Evolutionary conservation across 176 grass and related monocot genomes (phyloP).

Genomic region (Triticum urartu): DNA sequence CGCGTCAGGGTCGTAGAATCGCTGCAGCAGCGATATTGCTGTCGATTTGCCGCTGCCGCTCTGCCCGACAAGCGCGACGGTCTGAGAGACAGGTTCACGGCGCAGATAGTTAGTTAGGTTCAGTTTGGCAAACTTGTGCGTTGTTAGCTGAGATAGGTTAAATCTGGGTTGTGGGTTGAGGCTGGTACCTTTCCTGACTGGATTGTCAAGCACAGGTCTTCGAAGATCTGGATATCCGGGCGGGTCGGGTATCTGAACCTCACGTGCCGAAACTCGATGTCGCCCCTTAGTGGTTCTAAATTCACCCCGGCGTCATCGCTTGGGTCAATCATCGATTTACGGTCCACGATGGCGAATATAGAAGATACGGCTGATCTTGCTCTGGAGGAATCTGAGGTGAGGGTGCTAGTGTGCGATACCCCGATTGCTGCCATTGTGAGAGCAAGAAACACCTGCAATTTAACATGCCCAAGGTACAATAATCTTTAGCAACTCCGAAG

Average conservation of each 20-base stretch:
- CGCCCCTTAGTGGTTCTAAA: slow-evolving; percentile 60
- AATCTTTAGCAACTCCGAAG: not conserved
- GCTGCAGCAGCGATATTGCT: slow-evolving; percentile 82
- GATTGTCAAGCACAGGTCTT: slow-evolving; percentile 84
- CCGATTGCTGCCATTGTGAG: slow-evolving; percentile 97
- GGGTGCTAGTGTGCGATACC: slow-evolving; percentile 89
- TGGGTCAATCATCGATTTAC: slow-evolving; percentile 90
- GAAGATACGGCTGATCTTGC: slow-evolving; percentile 81
- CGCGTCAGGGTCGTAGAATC: slow-evolving; percentile 83
- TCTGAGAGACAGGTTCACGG: slow-evolving; percentile 41
- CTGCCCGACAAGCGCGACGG: slow-evolving; percentile 92
- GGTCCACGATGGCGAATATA: slow-evolving; percentile 86
- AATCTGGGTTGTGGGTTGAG: not conserved
- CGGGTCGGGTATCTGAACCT: slow-evolving; percentile 91
- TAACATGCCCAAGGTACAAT: not conserved
- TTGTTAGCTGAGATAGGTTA: not conserved
- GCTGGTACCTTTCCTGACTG: slow-evolving; percentile 64
- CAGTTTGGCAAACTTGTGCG: not conserved
- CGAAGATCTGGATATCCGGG: slow-evolving; percentile 94
- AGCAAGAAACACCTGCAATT: slow-evolving; percentile 84
- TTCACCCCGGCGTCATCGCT: slow-evolving; percentile 69
- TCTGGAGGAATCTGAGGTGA: slow-evolving; percentile 90
- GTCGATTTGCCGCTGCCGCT: slow-evolving; percentile 98
- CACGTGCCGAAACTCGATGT: slow-evolving; percentile 81
- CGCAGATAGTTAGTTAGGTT: not conserved